Percentiles rank a stretch among this genome's conserved stretches.
These are phyloP conservation scores for Pinus tabuliformis DNA, from an alignment of 75 land plant species.

Conservation along the genomic window DNA sequence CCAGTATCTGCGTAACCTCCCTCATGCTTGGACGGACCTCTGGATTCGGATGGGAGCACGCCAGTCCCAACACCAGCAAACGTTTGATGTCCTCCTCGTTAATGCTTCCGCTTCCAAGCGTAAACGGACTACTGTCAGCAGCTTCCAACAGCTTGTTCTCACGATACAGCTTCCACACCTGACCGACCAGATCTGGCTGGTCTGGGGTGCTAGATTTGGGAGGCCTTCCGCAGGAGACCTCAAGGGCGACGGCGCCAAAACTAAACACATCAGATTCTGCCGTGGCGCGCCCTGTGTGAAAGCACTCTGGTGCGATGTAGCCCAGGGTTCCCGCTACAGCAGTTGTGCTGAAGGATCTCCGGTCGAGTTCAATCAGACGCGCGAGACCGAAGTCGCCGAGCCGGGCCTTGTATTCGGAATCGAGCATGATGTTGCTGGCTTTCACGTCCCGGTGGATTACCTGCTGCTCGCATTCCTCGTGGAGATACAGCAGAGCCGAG, in stretches of 20 bases:
- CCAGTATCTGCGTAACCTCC: slow-evolving; percentile 9
- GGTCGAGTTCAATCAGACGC: slow-evolving; percentile 21
- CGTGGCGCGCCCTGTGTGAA: slow-evolving; percentile 33
- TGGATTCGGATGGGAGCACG: slow-evolving; percentile 50
- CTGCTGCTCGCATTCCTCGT: slow-evolving; percentile 27
- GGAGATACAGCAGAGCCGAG: slow-evolving; percentile 21
- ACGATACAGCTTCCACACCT: slow-evolving; percentile 44
- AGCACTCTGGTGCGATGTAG: slow-evolving; percentile 50
- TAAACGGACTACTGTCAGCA: slow-evolving; percentile 22
- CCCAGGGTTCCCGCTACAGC: slow-evolving; percentile 37
- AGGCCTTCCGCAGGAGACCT: slow-evolving; percentile 43
- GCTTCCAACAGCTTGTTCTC: slow-evolving; percentile 31
- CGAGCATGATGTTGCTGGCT: slow-evolving; percentile 42
- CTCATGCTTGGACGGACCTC: slow-evolving; percentile 30
- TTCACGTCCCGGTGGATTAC: slow-evolving; percentile 35
- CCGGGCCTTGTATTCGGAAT: slow-evolving; percentile 26
- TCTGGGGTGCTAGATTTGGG: slow-evolving; percentile 23
- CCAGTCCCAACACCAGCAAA: slow-evolving; percentile 36
- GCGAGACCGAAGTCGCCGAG: slow-evolving; percentile 43
- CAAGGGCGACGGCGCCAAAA: slow-evolving; percentile 48
- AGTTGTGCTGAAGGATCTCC: slow-evolving; percentile 7
- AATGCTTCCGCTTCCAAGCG: slow-evolving; percentile 11
- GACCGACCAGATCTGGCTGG: slow-evolving; percentile 52
- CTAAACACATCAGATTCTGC: slow-evolving; percentile 48
- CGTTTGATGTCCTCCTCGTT: slow-evolving; percentile 31